Evolutionary conservation across 768 basidiomycete species (phyloP), one percentile per base, ranked within the genome.

Genomic region (Suillus americanus): DNA sequence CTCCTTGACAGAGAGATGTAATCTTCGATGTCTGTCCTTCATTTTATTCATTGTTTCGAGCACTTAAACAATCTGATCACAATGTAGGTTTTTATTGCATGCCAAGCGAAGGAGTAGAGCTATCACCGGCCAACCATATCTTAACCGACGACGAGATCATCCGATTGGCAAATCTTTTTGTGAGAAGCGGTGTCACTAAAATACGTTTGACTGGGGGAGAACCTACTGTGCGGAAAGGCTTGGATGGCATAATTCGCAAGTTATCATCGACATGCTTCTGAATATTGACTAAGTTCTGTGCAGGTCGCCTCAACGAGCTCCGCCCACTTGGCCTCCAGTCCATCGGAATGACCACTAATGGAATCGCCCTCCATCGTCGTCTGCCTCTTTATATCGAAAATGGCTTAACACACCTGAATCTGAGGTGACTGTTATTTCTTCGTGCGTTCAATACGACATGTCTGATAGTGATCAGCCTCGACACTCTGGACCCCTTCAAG

Each of bases 181-280:
- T 96, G 0, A 81, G 81, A 69, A 86, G 85, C 71, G 95, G 95
- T 5, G 89, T 97, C 38, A 90, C 84, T 35, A 97, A 97, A 76
- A 94, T 97, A 66, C 80, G 94, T 8, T 75, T 97, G 51, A 96
- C 94, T 0, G 94, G 93, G 2, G 93, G 95, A 35, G 94, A 95
- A 70, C 94, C 94, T 1, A 94, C 90, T 0, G 82, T 96, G 37
- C 82, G 95, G 55, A 92, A 88, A 74, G 91, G 88, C 7, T 81
- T 94, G 30, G 77, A 81, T 13, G 84, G 88, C 23, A 83, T 96
- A 61, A 85, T 95, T 46, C 76, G 92, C 91, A 69, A 65, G 79
- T 75, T 38, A n/a, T 61, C 48, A 10, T 12, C 38, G 28, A 28
- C 60, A 28, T 62, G 28, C 20, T 28, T 62, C 43, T 43, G 8